Percentiles rank a stretch among this genome's conserved stretches.
Conservation (phyloP, 306 rosid genomes). For the Lathyrus aphaca region DNA sequence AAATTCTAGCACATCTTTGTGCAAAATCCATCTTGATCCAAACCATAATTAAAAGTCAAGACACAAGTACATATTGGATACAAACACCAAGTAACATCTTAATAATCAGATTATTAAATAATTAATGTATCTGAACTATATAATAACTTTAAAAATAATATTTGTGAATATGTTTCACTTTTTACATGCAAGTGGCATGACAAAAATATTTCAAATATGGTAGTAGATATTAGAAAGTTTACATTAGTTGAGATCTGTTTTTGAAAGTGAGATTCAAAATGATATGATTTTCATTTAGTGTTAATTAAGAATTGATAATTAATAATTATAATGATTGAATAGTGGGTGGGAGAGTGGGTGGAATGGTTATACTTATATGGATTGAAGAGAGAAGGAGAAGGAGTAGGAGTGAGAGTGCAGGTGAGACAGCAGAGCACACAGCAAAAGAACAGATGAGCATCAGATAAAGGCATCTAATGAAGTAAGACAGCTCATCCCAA, state of each 20-base stretch:
- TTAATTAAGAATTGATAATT: not conserved
- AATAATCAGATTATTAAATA: too few species aligned
- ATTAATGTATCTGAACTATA: too few species aligned
- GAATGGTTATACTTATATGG: slow-evolving; percentile 21
- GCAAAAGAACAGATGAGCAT: slow-evolving; percentile 32
- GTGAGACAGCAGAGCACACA: slow-evolving; percentile 23
- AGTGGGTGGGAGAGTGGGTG: slow-evolving; percentile 39
- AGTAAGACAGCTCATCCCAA: slow-evolving; percentile 65
- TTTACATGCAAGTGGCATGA: not conserved
- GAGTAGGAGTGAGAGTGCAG: slow-evolving; percentile 9
- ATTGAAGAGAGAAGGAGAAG: not conserved
- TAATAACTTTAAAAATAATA: too few species aligned
- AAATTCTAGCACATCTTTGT: slow-evolving; percentile 9
- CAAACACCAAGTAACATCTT: too few species aligned
- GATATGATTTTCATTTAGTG: slow-evolving; percentile 10
- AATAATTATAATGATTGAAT: slow-evolving; percentile 24
- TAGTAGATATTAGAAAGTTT: not conserved
- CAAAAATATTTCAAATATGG: not conserved
- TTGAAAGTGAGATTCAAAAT: not conserved
- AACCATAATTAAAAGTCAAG: slow-evolving; percentile 27
- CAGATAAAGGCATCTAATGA: slow-evolving; percentile 64
- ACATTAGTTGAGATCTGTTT: slow-evolving; percentile 5
- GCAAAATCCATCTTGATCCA: slow-evolving; percentile 1
- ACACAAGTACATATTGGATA: too few species aligned
- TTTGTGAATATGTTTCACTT: too few species aligned